Conservation (phyloP, 2,329 filamentous ascomycete species). For the Domatiomyces catenatus region DNA sequence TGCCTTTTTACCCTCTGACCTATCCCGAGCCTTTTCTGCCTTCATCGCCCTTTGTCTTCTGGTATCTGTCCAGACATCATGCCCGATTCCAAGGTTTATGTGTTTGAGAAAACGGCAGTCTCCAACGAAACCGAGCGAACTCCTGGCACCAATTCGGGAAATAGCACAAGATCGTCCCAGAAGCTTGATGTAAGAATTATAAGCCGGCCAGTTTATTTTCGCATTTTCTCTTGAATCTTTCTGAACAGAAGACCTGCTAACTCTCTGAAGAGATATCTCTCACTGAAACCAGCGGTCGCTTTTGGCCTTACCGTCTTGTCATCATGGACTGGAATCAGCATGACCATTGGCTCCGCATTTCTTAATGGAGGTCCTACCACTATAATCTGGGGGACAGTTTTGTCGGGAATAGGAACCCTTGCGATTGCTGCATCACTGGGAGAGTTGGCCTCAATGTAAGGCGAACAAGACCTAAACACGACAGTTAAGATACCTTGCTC, state of each 20-base stretch:
- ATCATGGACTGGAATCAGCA: slow-evolving; percentile 6
- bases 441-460: slow-evolving; percentile 27
- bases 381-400: slow-evolving; percentile 17
- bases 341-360: slow-evolving; percentile 4
- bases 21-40: too few relatives aligned
- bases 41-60: too few relatives aligned
- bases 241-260: neutral
- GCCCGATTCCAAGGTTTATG: too few relatives aligned
- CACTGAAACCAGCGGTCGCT: slow-evolving; percentile 5
- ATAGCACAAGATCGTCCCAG: neutral
- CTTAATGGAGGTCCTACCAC: slow-evolving; percentile 18
- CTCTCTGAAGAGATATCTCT: slow-evolving; percentile 6
- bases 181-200: neutral
- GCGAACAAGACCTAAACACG: neutral
- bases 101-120: too few relatives aligned
- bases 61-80: too few relatives aligned
- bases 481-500: neutral
- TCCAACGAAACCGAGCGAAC: too few relatives aligned
- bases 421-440: slow-evolving; percentile 22
- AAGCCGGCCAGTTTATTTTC: neutral
- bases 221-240: neutral
- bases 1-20: too few relatives aligned
- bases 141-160: too few relatives aligned
- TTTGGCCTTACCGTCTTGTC: slow-evolving; percentile 6
- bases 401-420: slow-evolving; percentile 18